Percentiles rank a stretch among this genome's conserved stretches.
Conservation (phyloP, 1,139 yeast species). For the Wickerhamiella infanticola region DNA sequence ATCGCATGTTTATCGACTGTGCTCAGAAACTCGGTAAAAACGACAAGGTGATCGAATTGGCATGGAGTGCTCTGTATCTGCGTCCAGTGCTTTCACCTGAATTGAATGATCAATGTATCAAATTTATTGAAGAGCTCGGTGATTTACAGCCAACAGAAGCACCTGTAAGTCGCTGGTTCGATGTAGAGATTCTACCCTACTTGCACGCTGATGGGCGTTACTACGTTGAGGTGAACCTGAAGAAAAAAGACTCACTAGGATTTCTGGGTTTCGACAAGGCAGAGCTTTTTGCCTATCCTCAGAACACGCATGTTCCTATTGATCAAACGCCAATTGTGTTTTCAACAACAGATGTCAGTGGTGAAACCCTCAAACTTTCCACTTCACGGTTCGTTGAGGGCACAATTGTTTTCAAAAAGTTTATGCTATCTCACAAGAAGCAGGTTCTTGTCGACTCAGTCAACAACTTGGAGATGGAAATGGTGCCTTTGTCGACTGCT, state of each 20-base stretch:
- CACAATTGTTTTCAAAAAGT: slow-evolving; percentile 15
- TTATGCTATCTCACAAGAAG: slow-evolving; percentile 16
- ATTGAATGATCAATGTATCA: slow-evolving; percentile 11
- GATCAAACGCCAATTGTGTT: slow-evolving; percentile 3
- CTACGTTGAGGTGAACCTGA: slow-evolving; percentile 8
- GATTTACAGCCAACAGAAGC: slow-evolving; percentile 5
- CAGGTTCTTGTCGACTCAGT: slow-evolving; percentile 18
- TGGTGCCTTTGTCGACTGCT: slow-evolving; percentile 12
- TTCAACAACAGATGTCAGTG: not conserved
- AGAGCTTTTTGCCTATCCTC: slow-evolving; percentile 1
- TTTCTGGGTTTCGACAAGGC: slow-evolving; percentile 5
- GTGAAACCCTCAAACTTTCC: slow-evolving; percentile 10
- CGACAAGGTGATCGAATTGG: slow-evolving; percentile 19
- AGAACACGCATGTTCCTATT: not conserved
- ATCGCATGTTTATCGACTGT: slow-evolving; percentile 56
- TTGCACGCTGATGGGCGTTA: slow-evolving; percentile 12
- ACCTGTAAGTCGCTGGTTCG: slow-evolving; percentile 13
- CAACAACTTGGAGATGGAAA: slow-evolving; percentile 5
- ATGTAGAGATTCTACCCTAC: slow-evolving; percentile 14
- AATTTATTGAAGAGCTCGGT: slow-evolving; percentile 11
- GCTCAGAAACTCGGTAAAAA: slow-evolving; percentile 32
- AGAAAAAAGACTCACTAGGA: slow-evolving; percentile 5
- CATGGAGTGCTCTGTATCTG: slow-evolving; percentile 16
- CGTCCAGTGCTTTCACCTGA: slow-evolving; percentile 13
- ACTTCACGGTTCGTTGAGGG: slow-evolving; percentile 18